phyloP scores from a whole-genome alignment of 495 filamentous ascomycete species.

The Eremomyces bilateralis region DNA sequence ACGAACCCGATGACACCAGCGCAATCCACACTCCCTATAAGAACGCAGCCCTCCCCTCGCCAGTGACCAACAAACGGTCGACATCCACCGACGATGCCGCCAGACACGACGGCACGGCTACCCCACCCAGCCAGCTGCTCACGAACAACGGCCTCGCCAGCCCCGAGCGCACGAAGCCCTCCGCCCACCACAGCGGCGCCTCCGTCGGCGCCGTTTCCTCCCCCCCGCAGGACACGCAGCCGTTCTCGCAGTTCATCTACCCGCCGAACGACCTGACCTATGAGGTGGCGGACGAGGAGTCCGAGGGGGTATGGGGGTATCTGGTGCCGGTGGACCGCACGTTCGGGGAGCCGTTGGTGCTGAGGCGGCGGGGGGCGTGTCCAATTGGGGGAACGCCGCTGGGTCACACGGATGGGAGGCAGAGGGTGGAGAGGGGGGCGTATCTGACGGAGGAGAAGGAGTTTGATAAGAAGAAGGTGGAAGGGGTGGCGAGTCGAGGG shows the following conservation, averaged over 20 bases:
- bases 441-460: conserved; percentile 31
- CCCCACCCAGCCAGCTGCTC: conserved; percentile 35
- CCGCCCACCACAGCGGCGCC: too few relatives aligned
- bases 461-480: conserved; percentile 34
- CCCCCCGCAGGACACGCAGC: conserved; percentile 41
- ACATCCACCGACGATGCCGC: conserved; percentile 34
- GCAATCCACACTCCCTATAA: too few relatives aligned
- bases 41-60: conserved; percentile 58
- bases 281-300: conserved; percentile 68
- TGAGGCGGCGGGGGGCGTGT: conserved; percentile 47
- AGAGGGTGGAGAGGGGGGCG: conserved; percentile 11
- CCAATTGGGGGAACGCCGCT: conserved; percentile 21
- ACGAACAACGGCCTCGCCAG: background rate
- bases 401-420: conserved; percentile 19
- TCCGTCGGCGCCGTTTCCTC: conserved; percentile 48
- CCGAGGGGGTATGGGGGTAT: conserved; percentile 91
- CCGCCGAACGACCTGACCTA: conserved; percentile 52
- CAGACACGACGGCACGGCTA: conserved; percentile 54
- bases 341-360: conserved; percentile 45
- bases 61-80: conserved; percentile 46
- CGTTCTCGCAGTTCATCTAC: conserved; percentile 56
- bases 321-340: conserved; percentile 56
- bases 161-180: too few relatives aligned
- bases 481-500: conserved; percentile 45
- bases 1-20: too few relatives aligned